A percentile compares a stretch with the other conserved stretches of the same genome.
These are phyloP conservation scores for Hansenula lynferdii DNA, from an alignment of 1,139 yeast genomes.

Conservation along the genomic window DNA sequence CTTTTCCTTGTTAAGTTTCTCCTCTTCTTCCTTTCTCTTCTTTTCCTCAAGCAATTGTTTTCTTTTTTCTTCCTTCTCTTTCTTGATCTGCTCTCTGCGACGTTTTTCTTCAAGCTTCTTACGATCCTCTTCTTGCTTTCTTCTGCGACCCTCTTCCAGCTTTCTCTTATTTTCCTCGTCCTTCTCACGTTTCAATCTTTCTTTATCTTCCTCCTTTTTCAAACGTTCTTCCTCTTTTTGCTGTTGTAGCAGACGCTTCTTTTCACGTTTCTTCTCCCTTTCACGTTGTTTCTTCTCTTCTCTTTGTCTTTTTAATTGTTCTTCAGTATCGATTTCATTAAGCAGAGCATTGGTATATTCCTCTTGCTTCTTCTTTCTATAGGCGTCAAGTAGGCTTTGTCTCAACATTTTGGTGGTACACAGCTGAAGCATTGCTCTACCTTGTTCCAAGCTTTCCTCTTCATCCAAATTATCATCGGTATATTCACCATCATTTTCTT, in stretches of 20 bases:
- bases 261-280: conserved; percentile 74
- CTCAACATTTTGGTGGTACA: conserved; percentile 74
- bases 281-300: conserved; percentile 69
- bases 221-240: conserved; percentile 74
- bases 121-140: conserved; percentile 40
- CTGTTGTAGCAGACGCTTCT: conserved; percentile 61
- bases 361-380: conserved; percentile 65
- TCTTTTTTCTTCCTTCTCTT: conserved; percentile 31
- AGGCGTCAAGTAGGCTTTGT: conserved; percentile 68
- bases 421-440: conserved; percentile 55
- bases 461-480: conserved; percentile 41
- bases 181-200: conserved; percentile 44
- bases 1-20: conserved; percentile 26
- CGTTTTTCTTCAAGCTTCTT: conserved; percentile 40
- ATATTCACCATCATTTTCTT: conserved; percentile 14
- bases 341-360: conserved; percentile 17
- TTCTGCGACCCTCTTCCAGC: conserved; percentile 39
- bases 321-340: conserved; percentile 74
- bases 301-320: conserved; percentile 59
- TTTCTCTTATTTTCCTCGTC: conserved; percentile 43
- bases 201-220: conserved; percentile 41
- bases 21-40: conserved; percentile 27
- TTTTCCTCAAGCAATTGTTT: conserved; percentile 29
- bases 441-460: conserved; percentile 50
- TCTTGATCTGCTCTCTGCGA: conserved; percentile 34